Percentiles rank a stretch among this genome's conserved stretches.
Evolutionary conservation across 2,329 filamentous ascomycete genomes (phyloP).

Genomic region (Neoscytalidium dimidiatum): DNA sequence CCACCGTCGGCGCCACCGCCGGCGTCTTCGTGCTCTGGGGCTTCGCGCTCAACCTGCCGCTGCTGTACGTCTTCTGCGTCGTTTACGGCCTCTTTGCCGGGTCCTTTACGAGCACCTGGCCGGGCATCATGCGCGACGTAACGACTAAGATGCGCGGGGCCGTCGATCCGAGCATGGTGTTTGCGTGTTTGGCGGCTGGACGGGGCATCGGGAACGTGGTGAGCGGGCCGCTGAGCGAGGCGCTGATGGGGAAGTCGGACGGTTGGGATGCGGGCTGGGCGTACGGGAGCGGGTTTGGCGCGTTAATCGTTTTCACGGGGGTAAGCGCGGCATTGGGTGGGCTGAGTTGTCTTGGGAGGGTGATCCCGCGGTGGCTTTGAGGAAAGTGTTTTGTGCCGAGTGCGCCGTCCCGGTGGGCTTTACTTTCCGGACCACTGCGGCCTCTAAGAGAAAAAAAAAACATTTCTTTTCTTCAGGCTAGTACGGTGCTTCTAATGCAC

Average conservation of each 20-base stretch:
- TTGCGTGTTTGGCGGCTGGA: slow-evolving; percentile 48
- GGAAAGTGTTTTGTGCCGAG: no score
- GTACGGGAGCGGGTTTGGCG: slow-evolving; percentile 46
- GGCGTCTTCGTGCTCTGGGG: slow-evolving; percentile 52
- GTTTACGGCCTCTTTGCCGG: slow-evolving; percentile 40
- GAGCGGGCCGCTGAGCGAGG: slow-evolving; percentile 53
- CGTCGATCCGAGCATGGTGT: slow-evolving; percentile 50
- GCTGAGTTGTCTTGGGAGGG: slow-evolving; percentile 27
- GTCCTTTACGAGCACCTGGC: slow-evolving; percentile 29
- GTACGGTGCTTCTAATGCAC: no score
- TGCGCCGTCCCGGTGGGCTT: no score
- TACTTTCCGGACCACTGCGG: not conserved
- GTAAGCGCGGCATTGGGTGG: slow-evolving; percentile 38
- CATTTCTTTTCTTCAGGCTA: no score
- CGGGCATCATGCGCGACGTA: slow-evolving; percentile 31
- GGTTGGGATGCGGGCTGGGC: slow-evolving; percentile 31
- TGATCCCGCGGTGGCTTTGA: slow-evolving; percentile 24
- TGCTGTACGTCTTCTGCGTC: slow-evolving; percentile 36
- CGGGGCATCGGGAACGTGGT: slow-evolving; percentile 54
- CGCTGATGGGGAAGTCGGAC: slow-evolving; percentile 31
- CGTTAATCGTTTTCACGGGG: slow-evolving; percentile 45
- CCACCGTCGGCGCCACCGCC: slow-evolving; percentile 42
- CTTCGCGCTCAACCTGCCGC: slow-evolving; percentile 36
- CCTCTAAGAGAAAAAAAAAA: no score
- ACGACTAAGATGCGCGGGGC: slow-evolving; percentile 25